phyloP scores from a whole-genome alignment of 2,329 filamentous ascomycete genomes.

The Colletotrichum ledebouriae region DNA sequence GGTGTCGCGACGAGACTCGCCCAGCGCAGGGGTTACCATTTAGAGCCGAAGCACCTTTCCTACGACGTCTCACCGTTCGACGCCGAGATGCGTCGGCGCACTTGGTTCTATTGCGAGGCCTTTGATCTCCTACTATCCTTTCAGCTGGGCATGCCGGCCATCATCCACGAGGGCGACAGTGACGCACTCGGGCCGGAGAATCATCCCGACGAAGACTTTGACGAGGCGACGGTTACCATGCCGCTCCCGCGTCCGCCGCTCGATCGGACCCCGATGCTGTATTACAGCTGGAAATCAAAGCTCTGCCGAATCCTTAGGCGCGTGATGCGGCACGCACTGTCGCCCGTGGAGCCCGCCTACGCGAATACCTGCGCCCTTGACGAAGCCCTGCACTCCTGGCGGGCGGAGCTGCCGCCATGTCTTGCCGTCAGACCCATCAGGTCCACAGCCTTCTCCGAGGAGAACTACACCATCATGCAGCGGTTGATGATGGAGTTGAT shows the following conservation, averaged over 20 bases:
- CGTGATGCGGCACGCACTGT: constrained; percentile 57
- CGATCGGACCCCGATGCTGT: constrained; percentile 59
- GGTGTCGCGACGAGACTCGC: constrained; percentile 62
- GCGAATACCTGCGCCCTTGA: constrained; percentile 52
- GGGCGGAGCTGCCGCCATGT: constrained; percentile 54
- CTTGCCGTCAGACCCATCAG: constrained; percentile 58
- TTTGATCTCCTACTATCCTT: constrained; percentile 64
- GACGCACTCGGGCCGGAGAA: constrained; percentile 62
- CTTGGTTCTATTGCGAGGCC: constrained; percentile 62
- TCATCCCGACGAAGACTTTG: constrained; percentile 65
- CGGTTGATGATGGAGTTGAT: constrained; percentile 63
- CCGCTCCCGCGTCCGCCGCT: constrained; percentile 58
- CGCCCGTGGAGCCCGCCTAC: constrained; percentile 55
- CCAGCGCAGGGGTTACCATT: constrained; percentile 66
- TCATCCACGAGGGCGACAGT: constrained; percentile 61
- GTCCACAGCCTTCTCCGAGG: constrained; percentile 58
- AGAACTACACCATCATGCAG: constrained; percentile 61
- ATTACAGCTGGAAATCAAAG: constrained; percentile 58
- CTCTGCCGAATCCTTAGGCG: constrained; percentile 59
- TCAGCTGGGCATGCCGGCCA: constrained; percentile 66
- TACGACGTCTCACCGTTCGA: constrained; percentile 61
- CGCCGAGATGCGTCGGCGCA: constrained; percentile 64
- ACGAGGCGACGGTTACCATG: constrained; percentile 58
- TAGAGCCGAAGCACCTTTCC: constrained; percentile 59
- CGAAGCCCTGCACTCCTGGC: constrained; percentile 55